Conservation (phyloP, 805 yeast species). For the Cyberlindnera mycetangii region DNA sequence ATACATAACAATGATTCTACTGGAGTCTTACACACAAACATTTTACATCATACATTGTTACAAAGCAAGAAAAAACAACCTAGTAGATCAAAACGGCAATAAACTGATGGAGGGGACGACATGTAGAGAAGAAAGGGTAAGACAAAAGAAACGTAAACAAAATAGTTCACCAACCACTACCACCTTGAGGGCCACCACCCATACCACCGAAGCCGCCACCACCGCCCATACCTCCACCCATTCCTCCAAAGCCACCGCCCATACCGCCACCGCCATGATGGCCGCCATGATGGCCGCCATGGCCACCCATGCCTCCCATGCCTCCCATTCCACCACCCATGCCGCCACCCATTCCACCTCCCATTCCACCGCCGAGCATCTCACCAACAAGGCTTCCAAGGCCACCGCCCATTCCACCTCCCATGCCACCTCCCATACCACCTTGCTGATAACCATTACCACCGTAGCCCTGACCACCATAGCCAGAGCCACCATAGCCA, state of each 20-base stretch:
- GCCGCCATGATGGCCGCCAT: slow-evolving; percentile 6
- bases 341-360: slow-evolving; percentile 1
- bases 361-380: slow-evolving; percentile 3
- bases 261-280: slow-evolving; percentile 7
- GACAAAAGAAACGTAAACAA: too few species aligned
- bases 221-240: background rate
- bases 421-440: background rate
- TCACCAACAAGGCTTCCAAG: background rate
- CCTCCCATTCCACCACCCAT: slow-evolving; percentile 1
- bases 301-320: slow-evolving; percentile 4
- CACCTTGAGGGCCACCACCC: background rate
- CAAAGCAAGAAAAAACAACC: too few species aligned
- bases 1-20: too few species aligned
- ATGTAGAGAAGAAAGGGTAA: too few species aligned
- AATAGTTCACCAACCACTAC: too few species aligned
- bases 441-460: background rate
- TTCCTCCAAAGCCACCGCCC: background rate
- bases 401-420: background rate
- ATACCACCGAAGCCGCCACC: background rate
- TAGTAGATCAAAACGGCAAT: too few species aligned
- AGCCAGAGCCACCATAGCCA: background rate
- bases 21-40: too few species aligned
- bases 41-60: too few species aligned
- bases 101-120: too few species aligned
- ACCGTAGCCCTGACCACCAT: slow-evolving; percentile 6